These are phyloP conservation scores for Clonostachys rhizophaga DNA, from an alignment of 2,329 filamentous ascomycete species.

Conservation along the genomic window DNA sequence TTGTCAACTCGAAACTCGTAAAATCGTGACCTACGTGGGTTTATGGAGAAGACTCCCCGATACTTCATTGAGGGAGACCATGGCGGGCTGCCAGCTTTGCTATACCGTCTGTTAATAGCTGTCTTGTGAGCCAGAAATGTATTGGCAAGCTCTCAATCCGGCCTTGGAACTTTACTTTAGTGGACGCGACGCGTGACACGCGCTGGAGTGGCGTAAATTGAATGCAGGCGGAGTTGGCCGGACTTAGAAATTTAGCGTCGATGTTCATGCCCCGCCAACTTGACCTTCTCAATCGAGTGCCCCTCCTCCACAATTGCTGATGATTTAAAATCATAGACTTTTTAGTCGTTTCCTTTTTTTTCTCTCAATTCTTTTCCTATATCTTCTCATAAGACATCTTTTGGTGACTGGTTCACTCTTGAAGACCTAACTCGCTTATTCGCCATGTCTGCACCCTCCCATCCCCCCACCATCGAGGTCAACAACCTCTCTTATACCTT, in stretches of 20 bases:
- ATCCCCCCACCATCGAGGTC: conserved; percentile 63
- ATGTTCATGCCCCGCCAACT: neutral
- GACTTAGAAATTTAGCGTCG: neutral
- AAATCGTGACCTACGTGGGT: conserved; percentile 17
- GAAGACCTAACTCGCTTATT: neutral
- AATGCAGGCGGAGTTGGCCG: too few relatives aligned
- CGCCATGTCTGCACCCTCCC: conserved; percentile 19
- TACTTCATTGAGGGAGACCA: conserved; percentile 26
- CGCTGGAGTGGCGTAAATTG: too few relatives aligned
- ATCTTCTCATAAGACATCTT: neutral
- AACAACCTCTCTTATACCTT: conserved; percentile 82
- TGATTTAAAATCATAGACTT: neutral
- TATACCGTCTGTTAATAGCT: neutral
- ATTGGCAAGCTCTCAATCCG: too few relatives aligned
- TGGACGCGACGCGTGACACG: too few relatives aligned
- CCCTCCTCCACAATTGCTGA: neutral
- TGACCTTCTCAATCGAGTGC: too few relatives aligned
- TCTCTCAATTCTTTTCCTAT: neutral
- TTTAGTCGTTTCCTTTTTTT: neutral
- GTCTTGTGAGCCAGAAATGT: neutral
- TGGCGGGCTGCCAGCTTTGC: conserved; percentile 7
- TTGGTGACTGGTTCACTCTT: neutral
- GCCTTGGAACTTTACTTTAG: too few relatives aligned
- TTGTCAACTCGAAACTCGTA: neutral
- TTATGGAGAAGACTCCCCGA: conserved; percentile 22